phyloP scores from a whole-genome alignment of 192 early-diverging fungal genomes.

The Entomortierella lignicola region DNA sequence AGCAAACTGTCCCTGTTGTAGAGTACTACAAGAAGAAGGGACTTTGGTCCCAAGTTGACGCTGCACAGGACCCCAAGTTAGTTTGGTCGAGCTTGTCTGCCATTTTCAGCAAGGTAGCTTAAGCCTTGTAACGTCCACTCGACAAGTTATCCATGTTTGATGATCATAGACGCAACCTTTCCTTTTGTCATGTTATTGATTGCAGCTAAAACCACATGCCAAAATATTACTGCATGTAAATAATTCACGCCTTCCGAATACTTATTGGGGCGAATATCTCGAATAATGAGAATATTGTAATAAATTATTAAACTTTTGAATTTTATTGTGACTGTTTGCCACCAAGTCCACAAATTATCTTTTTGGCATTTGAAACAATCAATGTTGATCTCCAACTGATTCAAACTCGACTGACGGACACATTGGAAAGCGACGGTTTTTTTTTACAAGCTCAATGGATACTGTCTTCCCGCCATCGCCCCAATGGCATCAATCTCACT shows the following conservation, averaged over 20 bases:
- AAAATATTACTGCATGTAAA: background rate
- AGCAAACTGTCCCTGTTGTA: constrained; percentile 84
- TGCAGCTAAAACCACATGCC: background rate
- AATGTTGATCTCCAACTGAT: too few relatives aligned
- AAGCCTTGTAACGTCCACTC: background rate
- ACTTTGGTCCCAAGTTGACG: constrained; percentile 94
- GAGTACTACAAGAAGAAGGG: constrained; percentile 95
- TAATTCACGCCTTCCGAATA: background rate
- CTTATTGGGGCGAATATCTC: too few relatives aligned
- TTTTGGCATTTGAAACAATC: too few relatives aligned
- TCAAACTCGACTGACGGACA: too few relatives aligned
- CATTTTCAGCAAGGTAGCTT: constrained; percentile 73
- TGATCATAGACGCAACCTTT: background rate
- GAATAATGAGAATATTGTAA: too few relatives aligned
- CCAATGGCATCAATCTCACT: constrained; percentile 49
- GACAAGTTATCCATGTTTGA: background rate
- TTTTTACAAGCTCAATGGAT: constrained; percentile 4
- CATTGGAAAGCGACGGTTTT: background rate
- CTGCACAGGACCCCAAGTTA: constrained; percentile 84
- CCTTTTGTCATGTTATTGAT: background rate
- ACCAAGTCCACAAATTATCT: too few relatives aligned
- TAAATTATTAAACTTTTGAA: too few relatives aligned
- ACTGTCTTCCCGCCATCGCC: constrained; percentile 43
- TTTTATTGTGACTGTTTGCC: too few relatives aligned
- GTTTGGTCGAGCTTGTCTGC: constrained; percentile 92